phyloP scores from a whole-genome alignment of 257 asterid species.

The Ajuga chamaepitys region DNA sequence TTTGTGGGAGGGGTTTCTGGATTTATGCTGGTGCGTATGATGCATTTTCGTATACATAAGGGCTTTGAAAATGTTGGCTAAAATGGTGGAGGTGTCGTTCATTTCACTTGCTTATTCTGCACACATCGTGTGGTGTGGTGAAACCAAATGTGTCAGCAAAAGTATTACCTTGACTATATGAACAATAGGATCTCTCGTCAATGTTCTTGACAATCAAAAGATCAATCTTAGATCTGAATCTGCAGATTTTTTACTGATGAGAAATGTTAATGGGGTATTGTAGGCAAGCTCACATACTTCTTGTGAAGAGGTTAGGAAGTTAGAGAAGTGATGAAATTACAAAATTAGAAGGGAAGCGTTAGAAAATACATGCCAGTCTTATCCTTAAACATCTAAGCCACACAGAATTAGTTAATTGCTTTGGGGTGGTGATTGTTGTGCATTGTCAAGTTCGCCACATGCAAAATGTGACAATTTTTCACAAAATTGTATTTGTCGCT shows the following conservation, averaged over 20 bases:
- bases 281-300: neutral
- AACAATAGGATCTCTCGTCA: neutral
- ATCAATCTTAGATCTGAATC: no score
- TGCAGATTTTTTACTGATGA: neutral
- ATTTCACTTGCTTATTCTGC: neutral
- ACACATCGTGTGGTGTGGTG: neutral
- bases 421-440: conserved; percentile 7
- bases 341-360: neutral
- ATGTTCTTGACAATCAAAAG: no score
- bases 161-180: neutral
- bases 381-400: neutral
- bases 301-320: neutral
- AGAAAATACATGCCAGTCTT: neutral
- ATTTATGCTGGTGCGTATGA: conserved; percentile 46
- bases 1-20: conserved; percentile 63
- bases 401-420: neutral
- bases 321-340: neutral
- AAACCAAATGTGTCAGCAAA: neutral
- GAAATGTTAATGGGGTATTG: neutral
- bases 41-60: conserved; percentile 1
- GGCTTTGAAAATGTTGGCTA: neutral
- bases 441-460: neutral
- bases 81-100: neutral
- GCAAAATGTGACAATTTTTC: neutral
- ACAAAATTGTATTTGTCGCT: neutral